Evolutionary conservation across 208 protist species (phyloP).

Genomic region (Trypanosoma congolense): DNA sequence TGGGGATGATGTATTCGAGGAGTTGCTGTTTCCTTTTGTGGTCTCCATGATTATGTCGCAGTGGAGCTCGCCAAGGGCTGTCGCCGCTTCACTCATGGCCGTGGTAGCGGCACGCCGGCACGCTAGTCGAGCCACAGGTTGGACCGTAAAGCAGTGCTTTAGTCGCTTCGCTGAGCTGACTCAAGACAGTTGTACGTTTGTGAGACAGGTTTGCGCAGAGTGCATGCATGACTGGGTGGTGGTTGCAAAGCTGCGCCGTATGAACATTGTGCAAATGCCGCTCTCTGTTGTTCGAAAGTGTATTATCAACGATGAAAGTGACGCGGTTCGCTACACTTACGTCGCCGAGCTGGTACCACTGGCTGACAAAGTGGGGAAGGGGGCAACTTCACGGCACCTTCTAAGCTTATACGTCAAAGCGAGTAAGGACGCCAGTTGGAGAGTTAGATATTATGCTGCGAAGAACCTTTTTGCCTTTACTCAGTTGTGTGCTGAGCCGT

Average conservation of each 20-base stretch:
- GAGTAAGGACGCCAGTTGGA: slow-evolving; percentile 63
- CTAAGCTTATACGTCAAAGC: slow-evolving; percentile 34
- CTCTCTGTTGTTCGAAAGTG: slow-evolving; percentile 55
- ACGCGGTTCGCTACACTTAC: slow-evolving; percentile 58
- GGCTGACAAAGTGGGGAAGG: slow-evolving; percentile 43
- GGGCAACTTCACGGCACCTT: slow-evolving; percentile 50
- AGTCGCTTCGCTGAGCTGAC: slow-evolving; percentile 53
- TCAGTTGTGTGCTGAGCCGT: slow-evolving; percentile 29
- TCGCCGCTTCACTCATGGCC: slow-evolving; percentile 57
- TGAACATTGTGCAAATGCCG: slow-evolving; percentile 54
- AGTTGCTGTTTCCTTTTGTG: slow-evolving; percentile 54
- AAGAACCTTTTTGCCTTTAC: slow-evolving; percentile 44
- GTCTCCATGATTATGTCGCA: slow-evolving; percentile 58
- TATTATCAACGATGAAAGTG: slow-evolving; percentile 59
- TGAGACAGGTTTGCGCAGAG: slow-evolving; percentile 45
- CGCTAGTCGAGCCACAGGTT: slow-evolving; percentile 38
- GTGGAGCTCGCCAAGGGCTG: slow-evolving; percentile 61
- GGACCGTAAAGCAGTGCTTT: slow-evolving; percentile 58
- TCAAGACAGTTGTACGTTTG: slow-evolving; percentile 43
- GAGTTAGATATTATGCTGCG: slow-evolving; percentile 66
- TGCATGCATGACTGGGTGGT: slow-evolving; percentile 60
- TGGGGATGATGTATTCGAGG: slow-evolving; percentile 33
- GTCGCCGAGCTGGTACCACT: slow-evolving; percentile 46
- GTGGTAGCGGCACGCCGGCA: slow-evolving; percentile 39
- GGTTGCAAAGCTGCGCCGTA: slow-evolving; percentile 40